A percentile compares a stretch with the other conserved stretches of the same genome.
Evolutionary conservation across 164 flowering plant genomes (phyloP).

Genomic region (Euptelea pleiosperma): DNA sequence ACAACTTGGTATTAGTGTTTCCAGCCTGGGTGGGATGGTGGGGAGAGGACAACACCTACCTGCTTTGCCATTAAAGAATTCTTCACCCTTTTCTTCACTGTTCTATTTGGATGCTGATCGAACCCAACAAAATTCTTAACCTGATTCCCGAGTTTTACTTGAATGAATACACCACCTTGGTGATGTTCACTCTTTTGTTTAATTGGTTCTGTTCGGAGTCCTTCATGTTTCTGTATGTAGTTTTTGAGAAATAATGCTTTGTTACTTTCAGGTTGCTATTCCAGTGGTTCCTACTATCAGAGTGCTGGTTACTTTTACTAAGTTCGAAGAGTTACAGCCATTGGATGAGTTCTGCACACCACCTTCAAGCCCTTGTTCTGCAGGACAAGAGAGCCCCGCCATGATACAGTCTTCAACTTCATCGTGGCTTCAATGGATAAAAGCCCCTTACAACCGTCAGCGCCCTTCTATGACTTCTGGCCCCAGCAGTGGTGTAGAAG

Average conservation of each 20-base stretch:
- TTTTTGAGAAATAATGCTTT: conserved; percentile 4
- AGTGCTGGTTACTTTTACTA: conserved; percentile 88
- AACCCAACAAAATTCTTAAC: too few species aligned
- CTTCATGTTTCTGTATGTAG: not conserved
- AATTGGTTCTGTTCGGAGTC: too few species aligned
- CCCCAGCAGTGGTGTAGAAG: conserved; percentile 60
- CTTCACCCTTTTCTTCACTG: too few species aligned
- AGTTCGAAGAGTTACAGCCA: conserved; percentile 86
- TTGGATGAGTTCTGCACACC: conserved; percentile 87
- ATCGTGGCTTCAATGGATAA: conserved; percentile 95
- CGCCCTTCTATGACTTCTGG: conserved; percentile 38
- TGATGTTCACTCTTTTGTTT: too few species aligned
- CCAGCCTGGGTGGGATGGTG: too few species aligned
- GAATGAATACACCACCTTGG: too few species aligned
- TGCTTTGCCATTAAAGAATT: too few species aligned
- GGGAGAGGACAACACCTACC: too few species aligned
- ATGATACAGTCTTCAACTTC: conserved; percentile 38
- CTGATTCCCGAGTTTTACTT: too few species aligned
- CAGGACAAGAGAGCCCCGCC: conserved; percentile 50
- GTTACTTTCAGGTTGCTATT: conserved; percentile 72
- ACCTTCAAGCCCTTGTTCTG: conserved; percentile 67
- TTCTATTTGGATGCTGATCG: too few species aligned
- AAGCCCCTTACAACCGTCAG: conserved; percentile 54
- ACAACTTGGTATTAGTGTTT: too few species aligned
- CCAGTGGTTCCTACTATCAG: conserved; percentile 95